Base-by-base conservation (phyloP, 73 alveolate genomes). In the Tetrahymena malaccensis region DNA sequence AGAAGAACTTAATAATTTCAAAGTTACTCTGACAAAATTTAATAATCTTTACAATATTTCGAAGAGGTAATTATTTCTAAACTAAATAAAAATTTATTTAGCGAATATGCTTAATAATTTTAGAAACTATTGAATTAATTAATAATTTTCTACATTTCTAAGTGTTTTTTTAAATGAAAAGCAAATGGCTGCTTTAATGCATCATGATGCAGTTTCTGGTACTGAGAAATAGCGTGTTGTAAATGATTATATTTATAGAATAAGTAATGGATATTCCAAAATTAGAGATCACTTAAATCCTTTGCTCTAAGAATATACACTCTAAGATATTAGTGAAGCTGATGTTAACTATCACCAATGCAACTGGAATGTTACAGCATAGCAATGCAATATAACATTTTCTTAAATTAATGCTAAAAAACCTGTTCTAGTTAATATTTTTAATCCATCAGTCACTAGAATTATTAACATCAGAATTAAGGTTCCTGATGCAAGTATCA, bases 151-250 rank as follows among this genome's bases (percentile, higher is more conserved):
- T n/a, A n/a, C n/a, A n/a, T n/a, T n/a, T n/a, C n/a, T n/a, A n/a
- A n/a, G n/a, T n/a, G n/a, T n/a, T n/a, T n/a, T 40, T 40, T 11
- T 50, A 55, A 43, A 43, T 27, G 9, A 2, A 4, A 0, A 70
- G 89, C 25, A 70, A 70, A 70, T 97, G 96, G 98, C 96, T 9
- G 94, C 97, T 43, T 34, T 95, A 37, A 97, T 97, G 96, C 98
- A 98, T 93, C 99, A 97, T 85, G 98, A 98, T 97, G 99, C 99
- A 11, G 97, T 98, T 34, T 93, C 99, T 43, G 99, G 99, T 43
- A 98, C 99, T 16, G 98, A 96, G 22, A 97, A 93, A 96, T 58
- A 96, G 85, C 97, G 89, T 89, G 99, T 98, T 33, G 97, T 98
- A 16, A 95, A 97, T 56, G 98, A 98, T 94, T 98, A 98, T 96